A percentile compares a stretch with the other conserved stretches of the same genome.
Conservation (phyloP, 176 grass and related monocot species). For the Dactylis glomerata region DNA sequence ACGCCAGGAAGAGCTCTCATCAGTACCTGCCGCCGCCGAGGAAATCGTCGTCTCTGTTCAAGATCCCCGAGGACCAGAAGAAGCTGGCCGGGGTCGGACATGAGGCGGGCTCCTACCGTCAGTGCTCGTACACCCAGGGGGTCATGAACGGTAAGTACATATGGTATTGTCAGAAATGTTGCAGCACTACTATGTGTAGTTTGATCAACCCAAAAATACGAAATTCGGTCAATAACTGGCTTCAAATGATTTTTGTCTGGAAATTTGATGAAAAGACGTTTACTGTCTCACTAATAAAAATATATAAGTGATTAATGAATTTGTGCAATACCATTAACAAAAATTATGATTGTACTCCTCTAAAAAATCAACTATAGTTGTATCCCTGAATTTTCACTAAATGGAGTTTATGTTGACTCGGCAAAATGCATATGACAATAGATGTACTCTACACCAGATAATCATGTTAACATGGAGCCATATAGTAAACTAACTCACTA, state of each 20-base stretch:
- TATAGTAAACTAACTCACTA: background rate
- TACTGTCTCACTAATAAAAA: background rate
- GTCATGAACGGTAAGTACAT: conserved; percentile 56
- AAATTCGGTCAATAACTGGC: background rate
- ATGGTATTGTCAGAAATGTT: background rate
- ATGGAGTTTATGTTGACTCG: too few relatives aligned
- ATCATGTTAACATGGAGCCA: background rate
- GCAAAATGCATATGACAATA: background rate
- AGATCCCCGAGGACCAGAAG: conserved; percentile 56
- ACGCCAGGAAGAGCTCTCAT: conserved; percentile 49
- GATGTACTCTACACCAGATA: background rate
- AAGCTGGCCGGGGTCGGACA: conserved; percentile 5
- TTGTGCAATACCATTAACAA: background rate
- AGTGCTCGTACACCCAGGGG: conserved; percentile 54
- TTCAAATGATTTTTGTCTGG: background rate
- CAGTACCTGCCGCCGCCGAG: conserved; percentile 42
- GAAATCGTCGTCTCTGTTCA: conserved; percentile 51
- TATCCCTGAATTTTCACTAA: background rate
- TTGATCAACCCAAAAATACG: background rate
- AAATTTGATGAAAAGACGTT: background rate
- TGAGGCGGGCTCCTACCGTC: conserved; percentile 30
- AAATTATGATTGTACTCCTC: background rate
- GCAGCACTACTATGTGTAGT: background rate
- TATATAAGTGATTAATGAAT: too few relatives aligned
- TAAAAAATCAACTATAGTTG: background rate